Evolutionary conservation across 2,329 filamentous ascomycete species (phyloP).

Genomic region (Sarocladium oryzae): DNA sequence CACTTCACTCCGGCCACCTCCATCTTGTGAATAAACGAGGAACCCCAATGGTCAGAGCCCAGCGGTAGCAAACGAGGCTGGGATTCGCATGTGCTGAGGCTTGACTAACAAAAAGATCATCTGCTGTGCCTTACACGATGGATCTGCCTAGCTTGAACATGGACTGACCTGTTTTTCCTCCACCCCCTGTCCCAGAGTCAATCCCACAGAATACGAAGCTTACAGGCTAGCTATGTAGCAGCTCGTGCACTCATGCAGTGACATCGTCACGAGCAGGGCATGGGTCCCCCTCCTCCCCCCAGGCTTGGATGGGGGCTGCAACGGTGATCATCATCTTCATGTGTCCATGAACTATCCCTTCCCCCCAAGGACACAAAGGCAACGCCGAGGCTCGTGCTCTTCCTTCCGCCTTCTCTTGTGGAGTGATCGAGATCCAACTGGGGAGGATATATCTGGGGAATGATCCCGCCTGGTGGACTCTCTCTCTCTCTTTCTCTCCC

Average conservation of each 20-base stretch:
- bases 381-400: not conserved
- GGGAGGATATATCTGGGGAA: not conserved
- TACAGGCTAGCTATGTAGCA: not conserved
- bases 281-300: no score
- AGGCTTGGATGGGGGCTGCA: not conserved
- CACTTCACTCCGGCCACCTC: not conserved
- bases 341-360: not conserved
- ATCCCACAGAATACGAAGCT: not conserved
- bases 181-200: no score
- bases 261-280: not conserved
- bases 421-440: not conserved
- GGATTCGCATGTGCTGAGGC: not conserved
- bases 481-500: not conserved
- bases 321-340: not conserved
- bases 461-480: not conserved
- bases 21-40: no score
- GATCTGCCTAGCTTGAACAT: not conserved
- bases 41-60: no score
- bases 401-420: no score
- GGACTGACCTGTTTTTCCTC: no score
- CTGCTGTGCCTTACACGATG: not conserved
- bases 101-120: not conserved
- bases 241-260: conserved; percentile 2
- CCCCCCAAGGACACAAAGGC: no score
- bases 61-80: no score